phyloP scores from a whole-genome alignment of 371 early-diverging fungal species.

The Mucor circinelloides region DNA sequence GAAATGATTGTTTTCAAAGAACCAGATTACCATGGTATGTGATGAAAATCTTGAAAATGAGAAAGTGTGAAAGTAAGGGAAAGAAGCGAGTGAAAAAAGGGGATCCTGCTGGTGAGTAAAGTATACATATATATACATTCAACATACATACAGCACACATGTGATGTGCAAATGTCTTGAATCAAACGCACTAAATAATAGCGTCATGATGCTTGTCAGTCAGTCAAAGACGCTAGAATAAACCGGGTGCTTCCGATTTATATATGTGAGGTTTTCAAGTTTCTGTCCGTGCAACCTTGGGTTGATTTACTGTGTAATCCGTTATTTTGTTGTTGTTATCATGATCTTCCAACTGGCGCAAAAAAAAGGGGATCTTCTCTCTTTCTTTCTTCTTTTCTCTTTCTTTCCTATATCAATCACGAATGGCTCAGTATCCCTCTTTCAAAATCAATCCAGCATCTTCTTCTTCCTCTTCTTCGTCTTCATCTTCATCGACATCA shows the following conservation, averaged over 20 bases:
- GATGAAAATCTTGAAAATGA: not conserved
- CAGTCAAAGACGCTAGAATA: constrained; percentile 3
- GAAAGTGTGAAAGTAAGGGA: not conserved
- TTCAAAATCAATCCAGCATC: not conserved
- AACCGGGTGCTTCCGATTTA: constrained; percentile 2
- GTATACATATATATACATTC: not conserved
- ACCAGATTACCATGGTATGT: constrained; percentile 33
- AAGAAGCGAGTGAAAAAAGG: not conserved
- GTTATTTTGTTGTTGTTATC: not conserved
- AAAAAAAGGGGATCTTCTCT: not conserved
- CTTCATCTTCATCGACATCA: not conserved
- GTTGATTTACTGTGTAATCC: constrained; percentile 1
- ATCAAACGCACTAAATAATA: not conserved
- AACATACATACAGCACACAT: constrained; percentile 5
- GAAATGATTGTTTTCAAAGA: constrained; percentile 41
- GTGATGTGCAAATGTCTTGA: constrained; percentile 1
- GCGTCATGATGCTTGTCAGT: constrained; percentile 9
- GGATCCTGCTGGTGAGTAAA: not conserved
- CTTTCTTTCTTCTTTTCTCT: constrained; percentile 1
- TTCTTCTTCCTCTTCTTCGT: not conserved
- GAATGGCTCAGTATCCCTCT: constrained; percentile 1
- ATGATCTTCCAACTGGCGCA: not conserved
- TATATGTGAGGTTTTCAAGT: not conserved
- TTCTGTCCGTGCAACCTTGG: constrained; percentile 1
- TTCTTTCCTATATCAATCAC: not conserved